Percentiles rank a stretch among this genome's conserved stretches.
These are phyloP conservation scores for Coprinellus micaceus DNA, from an alignment of 768 basidiomycete species.

Conservation along the genomic window DNA sequence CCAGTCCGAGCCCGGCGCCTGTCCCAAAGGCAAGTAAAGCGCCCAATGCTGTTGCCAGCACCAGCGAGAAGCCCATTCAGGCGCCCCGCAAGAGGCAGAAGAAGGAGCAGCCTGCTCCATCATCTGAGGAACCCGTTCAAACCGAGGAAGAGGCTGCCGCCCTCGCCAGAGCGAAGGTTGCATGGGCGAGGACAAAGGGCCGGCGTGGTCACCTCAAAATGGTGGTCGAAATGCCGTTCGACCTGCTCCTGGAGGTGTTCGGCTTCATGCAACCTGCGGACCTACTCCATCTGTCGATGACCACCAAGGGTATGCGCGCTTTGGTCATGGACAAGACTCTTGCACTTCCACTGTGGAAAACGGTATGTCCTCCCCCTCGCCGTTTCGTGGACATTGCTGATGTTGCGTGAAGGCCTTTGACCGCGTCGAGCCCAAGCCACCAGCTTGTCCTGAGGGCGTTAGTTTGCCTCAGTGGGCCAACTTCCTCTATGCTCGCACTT, in stretches of 20 bases:
- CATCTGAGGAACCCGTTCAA: background rate
- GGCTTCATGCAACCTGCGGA: slow-evolving; percentile 36
- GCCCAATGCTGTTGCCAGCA: background rate
- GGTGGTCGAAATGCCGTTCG: slow-evolving; percentile 32
- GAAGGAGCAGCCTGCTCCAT: background rate
- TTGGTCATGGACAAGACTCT: slow-evolving; percentile 26
- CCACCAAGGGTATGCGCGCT: slow-evolving; percentile 30
- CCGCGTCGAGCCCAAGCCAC: background rate
- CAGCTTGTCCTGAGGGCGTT: background rate
- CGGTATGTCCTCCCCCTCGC: slow-evolving; percentile 12
- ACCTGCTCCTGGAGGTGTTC: slow-evolving; percentile 36
- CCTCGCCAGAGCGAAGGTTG: background rate
- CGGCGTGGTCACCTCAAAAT: slow-evolving; percentile 21
- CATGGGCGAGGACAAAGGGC: slow-evolving; percentile 13
- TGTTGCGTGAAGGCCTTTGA: background rate
- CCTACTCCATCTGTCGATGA: slow-evolving; percentile 35
- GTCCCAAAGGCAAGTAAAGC: background rate
- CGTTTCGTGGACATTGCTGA: background rate
- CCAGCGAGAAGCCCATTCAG: background rate
- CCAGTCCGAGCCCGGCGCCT: background rate
- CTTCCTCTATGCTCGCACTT: background rate
- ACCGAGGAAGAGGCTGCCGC: background rate
- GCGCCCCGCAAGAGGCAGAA: background rate
- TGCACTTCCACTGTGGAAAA: slow-evolving; percentile 29
- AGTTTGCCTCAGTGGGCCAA: background rate